phyloP scores from a whole-genome alignment of 805 yeast genomes.

The Cyberlindnera suaveolens region DNA sequence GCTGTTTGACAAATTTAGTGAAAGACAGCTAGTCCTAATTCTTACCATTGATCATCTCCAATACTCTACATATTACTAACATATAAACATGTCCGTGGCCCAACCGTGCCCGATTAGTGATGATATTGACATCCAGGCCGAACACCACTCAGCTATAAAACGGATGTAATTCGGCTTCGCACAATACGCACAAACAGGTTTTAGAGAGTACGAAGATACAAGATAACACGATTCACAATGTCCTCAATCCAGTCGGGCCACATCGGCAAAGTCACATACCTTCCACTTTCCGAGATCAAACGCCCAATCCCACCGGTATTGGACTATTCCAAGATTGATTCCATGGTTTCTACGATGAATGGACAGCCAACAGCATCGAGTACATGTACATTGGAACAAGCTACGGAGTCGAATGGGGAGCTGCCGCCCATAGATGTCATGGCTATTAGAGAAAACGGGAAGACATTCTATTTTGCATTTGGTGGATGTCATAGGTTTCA shows the following conservation, averaged over 20 bases:
- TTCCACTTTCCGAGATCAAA: constrained; percentile 62
- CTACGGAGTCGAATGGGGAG: constrained; percentile 41
- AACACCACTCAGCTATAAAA: no score
- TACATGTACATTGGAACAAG: constrained; percentile 45
- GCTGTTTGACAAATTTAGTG: no score
- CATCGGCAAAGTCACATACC: constrained; percentile 42
- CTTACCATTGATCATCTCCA: no score
- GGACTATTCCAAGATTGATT: constrained; percentile 64
- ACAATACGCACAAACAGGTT: no score
- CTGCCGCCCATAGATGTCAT: constrained; percentile 81
- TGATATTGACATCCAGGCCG: no score
- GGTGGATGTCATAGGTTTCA: constrained; percentile 91
- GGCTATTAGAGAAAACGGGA: constrained; percentile 56
- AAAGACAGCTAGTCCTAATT: no score
- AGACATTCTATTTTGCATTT: constrained; percentile 67
- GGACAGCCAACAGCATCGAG: constrained; percentile 60
- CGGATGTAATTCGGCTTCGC: no score
- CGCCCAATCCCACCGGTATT: constrained; percentile 85
- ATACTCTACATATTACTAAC: no score
- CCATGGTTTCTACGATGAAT: constrained; percentile 68
- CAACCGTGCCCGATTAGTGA: no score
- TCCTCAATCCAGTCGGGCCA: constrained; percentile 58
- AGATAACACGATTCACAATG: constrained; percentile 30
- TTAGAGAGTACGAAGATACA: no score
- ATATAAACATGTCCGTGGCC: no score